Percentiles rank a stretch among this genome's conserved stretches.
Evolutionary conservation across 169 alveolate genomes (phyloP).

Genomic region (Plasmodium ovale): DNA sequence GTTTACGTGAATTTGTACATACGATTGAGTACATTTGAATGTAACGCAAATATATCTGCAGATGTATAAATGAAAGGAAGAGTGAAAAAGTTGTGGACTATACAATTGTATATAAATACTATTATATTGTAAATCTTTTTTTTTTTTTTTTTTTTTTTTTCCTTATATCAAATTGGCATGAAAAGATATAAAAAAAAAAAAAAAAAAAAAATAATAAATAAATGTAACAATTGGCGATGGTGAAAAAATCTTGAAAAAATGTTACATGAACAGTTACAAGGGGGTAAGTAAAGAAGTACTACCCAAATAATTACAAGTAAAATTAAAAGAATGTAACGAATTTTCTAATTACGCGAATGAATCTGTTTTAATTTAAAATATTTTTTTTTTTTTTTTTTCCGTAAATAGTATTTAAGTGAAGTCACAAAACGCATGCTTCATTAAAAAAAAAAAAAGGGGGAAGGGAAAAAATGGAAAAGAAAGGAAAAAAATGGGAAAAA

Average conservation of each 20-base stretch:
- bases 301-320: background rate
- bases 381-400: background rate
- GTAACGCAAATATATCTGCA: too few species aligned
- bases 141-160: background rate
- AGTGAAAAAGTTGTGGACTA: too few species aligned
- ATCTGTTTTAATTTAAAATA: too few species aligned
- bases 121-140: too few species aligned
- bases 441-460: background rate
- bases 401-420: background rate
- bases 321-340: background rate
- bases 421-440: background rate
- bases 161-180: too few species aligned
- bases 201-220: background rate
- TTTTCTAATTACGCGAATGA: background rate
- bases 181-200: too few species aligned
- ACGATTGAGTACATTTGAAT: too few species aligned
- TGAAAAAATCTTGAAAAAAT: background rate
- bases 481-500: background rate
- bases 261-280: constrained; percentile 1
- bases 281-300: too few species aligned
- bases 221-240: background rate
- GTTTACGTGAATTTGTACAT: too few species aligned
- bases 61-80: too few species aligned
- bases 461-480: background rate
- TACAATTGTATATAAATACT: too few species aligned